phyloP scores from a whole-genome alignment of 2,329 filamentous ascomycete genomes.

The Monosporascus sp. region DNA sequence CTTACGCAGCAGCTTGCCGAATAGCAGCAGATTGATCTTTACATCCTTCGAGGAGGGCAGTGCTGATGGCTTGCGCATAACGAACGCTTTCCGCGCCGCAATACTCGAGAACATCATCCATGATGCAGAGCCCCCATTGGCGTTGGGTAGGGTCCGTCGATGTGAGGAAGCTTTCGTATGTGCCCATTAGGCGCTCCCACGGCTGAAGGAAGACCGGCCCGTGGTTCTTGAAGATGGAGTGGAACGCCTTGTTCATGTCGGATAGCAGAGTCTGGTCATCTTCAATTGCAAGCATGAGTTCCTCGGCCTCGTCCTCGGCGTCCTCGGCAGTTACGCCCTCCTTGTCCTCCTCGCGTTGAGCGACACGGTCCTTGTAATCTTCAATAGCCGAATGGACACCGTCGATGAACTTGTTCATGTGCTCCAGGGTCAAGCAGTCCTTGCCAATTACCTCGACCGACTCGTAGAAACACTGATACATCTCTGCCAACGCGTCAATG shows the following conservation, averaged over 20 bases:
- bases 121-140: constrained; percentile 98
- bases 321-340: constrained; percentile 72
- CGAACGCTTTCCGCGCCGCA: constrained; percentile 84
- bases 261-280: constrained; percentile 95
- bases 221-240: constrained; percentile 98
- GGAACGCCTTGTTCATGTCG: constrained; percentile 99
- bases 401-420: constrained; percentile 86
- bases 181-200: constrained; percentile 81
- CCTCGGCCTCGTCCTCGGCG: constrained; percentile 83
- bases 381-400: constrained; percentile 80
- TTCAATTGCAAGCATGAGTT: constrained; percentile 85
- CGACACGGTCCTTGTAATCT: constrained; percentile 87
- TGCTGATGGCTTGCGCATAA: constrained; percentile 80
- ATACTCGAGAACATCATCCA: constrained; percentile 97
- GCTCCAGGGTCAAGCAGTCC: constrained; percentile 68
- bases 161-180: constrained; percentile 80
- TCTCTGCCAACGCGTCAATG: constrained; percentile 93
- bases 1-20: constrained; percentile 82
- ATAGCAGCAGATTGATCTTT: constrained; percentile 83
- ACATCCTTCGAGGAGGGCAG: constrained; percentile 82
- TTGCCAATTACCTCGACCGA: constrained; percentile 91
- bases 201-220: constrained; percentile 75
- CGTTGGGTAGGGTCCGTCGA: constrained; percentile 83
- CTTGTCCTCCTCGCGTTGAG: constrained; percentile 76
- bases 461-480: constrained; percentile 99